Evolutionary conservation across 192 early-diverging fungal species (phyloP).

Genomic region (Phycomyces blakesleeanus): DNA sequence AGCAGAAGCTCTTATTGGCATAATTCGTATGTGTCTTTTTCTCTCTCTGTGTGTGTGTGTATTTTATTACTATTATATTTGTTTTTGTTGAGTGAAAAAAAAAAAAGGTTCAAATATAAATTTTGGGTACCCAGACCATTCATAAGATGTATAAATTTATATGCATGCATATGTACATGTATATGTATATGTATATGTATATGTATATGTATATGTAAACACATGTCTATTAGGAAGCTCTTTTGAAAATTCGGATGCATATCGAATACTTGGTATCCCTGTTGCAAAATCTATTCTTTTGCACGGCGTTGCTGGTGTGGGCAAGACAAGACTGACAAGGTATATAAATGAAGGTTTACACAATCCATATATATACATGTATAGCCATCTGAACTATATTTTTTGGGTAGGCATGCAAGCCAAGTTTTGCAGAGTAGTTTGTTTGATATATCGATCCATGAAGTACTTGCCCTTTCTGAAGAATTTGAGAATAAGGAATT

Average conservation of each 20-base stretch:
- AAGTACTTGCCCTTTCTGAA: conserved; percentile 17
- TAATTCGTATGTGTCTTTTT: conserved; percentile 2
- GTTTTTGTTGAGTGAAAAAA: background rate
- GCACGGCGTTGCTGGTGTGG: conserved; percentile 27
- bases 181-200: background rate
- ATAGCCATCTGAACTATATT: background rate
- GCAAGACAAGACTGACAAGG: conserved; percentile 19
- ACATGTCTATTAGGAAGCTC: conserved; percentile 11
- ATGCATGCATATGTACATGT: too few relatives aligned
- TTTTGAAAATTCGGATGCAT: conserved; percentile 12
- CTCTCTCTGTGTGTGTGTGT: too few relatives aligned
- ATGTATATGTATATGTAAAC: background rate
- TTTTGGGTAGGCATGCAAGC: conserved; percentile 6
- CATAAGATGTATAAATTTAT: too few relatives aligned
- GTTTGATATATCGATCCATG: conserved; percentile 7
- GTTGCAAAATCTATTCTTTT: conserved; percentile 22
- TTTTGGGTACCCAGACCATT: too few relatives aligned
- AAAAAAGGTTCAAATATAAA: too few relatives aligned
- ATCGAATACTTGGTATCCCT: conserved; percentile 14
- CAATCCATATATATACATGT: background rate
- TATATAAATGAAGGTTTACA: background rate
- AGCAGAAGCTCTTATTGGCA: background rate
- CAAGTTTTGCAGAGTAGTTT: background rate
- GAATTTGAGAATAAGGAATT: conserved; percentile 16
- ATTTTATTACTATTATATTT: background rate